Evolutionary conservation across 169 alveolate species (phyloP), one percentile per base, ranked within the genome.

Genomic region (Cryptosporidium andersoni): DNA sequence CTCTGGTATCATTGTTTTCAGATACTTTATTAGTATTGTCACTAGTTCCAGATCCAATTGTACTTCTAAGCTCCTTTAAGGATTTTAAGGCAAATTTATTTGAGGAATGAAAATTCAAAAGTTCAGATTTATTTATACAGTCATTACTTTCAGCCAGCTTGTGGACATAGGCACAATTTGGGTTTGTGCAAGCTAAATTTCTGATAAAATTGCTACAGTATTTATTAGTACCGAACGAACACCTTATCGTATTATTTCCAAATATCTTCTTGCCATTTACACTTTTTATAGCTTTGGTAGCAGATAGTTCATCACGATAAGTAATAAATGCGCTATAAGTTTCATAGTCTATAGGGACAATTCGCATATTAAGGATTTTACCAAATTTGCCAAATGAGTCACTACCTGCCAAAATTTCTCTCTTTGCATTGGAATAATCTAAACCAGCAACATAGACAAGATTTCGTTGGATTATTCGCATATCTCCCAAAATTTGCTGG

Each of bases 221-320:
- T 91, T 96, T 96, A 47, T 97, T 96, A 11, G 98, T 96, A 14
- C 98, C 98, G 80, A 93, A 96, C 7, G 97, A 94, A 42, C 97
- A 97, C 89, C 95, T 91, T 66, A 96, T 92, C 25, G 88, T 34
- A 60, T 74, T 89, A 64, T 92, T 95, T 9, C 92, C 94, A 80
- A 94, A 97, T 80, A 94, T 85, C n/a, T 89, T 93, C 66, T 92
- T 91, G 47, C 96, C 96, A 80, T 96, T 96, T 16, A 94, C 92
- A 66, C 92, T 92, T 90, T 94, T 95, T 53, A 96, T 96, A 14
- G 98, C 98, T 82, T 91, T 90, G 40, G 95, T 90, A 7, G 98
- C 97, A 66, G 95, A 97, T 9, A 90, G 66, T 62, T 94, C 94
- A 64, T 89, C 92, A 42, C 95, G 91, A 90, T 96, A 96, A 14